Conservation (phyloP, 805 yeast genomes). For the Lachancea meyersii region DNA sequence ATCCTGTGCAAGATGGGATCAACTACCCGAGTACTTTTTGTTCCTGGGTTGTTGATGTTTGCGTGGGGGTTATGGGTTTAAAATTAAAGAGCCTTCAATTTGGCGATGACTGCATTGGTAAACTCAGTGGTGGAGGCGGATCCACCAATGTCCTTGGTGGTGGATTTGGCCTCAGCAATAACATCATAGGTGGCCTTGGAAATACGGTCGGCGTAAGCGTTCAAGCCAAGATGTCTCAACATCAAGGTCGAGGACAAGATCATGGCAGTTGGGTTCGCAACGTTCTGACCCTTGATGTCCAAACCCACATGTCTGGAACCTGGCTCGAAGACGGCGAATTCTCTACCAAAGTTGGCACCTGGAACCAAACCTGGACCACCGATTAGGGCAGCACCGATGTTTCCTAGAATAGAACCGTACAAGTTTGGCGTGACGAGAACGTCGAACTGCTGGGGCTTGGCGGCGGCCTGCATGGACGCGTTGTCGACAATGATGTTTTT, state of each 20-base stretch:
- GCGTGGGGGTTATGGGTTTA: too few relatives aligned
- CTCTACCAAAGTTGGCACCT: slow-evolving; percentile 97
- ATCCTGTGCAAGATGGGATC: neutral
- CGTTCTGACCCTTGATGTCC: slow-evolving; percentile 88
- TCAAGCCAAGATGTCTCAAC: slow-evolving; percentile 92
- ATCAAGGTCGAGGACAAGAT: slow-evolving; percentile 83
- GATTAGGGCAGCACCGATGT: slow-evolving; percentile 93
- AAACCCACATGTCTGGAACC: slow-evolving; percentile 99
- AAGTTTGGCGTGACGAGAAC: slow-evolving; percentile 96
- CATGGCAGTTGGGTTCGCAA: slow-evolving; percentile 98
- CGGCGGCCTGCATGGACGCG: slow-evolving; percentile 99
- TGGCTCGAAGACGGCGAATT: slow-evolving; percentile 96
- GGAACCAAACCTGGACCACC: slow-evolving; percentile 99
- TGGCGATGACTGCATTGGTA: slow-evolving; percentile 80
- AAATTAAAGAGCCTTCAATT: slow-evolving; percentile 36
- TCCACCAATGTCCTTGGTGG: slow-evolving; percentile 93
- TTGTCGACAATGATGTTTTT: slow-evolving; percentile 96
- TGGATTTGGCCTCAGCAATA: slow-evolving; percentile 76
- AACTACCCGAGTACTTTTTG: too few relatives aligned
- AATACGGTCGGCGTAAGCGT: slow-evolving; percentile 76
- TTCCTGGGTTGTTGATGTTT: neutral
- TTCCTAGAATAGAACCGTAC: slow-evolving; percentile 95
- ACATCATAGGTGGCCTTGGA: slow-evolving; percentile 85
- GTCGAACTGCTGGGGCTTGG: slow-evolving; percentile 96
- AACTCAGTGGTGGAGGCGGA: slow-evolving; percentile 83